These are phyloP conservation scores for Flagelloscypha sp. DNA, from an alignment of 768 basidiomycete genomes.

Conservation along the genomic window DNA sequence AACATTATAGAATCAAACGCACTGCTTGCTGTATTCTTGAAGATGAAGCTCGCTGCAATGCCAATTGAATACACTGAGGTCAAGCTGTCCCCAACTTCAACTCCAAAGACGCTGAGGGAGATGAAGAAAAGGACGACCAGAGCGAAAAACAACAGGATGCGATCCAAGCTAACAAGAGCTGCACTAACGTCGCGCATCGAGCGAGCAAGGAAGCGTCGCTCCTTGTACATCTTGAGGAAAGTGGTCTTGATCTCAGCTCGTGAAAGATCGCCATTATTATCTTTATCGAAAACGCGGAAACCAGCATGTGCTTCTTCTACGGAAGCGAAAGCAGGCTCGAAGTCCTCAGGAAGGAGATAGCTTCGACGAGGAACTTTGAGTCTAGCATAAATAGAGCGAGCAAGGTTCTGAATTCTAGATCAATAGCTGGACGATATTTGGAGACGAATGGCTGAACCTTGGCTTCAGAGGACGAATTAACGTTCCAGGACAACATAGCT, in stretches of 20 bases:
- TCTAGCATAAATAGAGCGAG: constrained; percentile 54
- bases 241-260: constrained; percentile 67
- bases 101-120: constrained; percentile 62
- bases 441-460: constrained; percentile 34
- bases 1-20: constrained; percentile 80
- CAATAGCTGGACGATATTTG: background rate
- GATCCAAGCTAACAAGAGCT: constrained; percentile 58
- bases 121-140: constrained; percentile 63
- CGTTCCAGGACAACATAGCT: constrained; percentile 40
- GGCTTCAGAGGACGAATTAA: constrained; percentile 54
- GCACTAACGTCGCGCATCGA: constrained; percentile 69
- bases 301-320: constrained; percentile 50
- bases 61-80: constrained; percentile 67
- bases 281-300: constrained; percentile 70
- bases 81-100: constrained; percentile 54
- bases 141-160: constrained; percentile 56
- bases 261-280: constrained; percentile 70
- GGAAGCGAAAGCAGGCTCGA: constrained; percentile 60
- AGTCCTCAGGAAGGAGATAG: constrained; percentile 62
- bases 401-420: constrained; percentile 42
- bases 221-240: constrained; percentile 66
- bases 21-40: constrained; percentile 63
- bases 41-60: constrained; percentile 73
- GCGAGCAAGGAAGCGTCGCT: constrained; percentile 65
- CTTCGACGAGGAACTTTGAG: constrained; percentile 48